These are phyloP conservation scores for Cochlearia excelsa DNA, from an alignment of 345 rosid species.

Conservation along the genomic window DNA sequence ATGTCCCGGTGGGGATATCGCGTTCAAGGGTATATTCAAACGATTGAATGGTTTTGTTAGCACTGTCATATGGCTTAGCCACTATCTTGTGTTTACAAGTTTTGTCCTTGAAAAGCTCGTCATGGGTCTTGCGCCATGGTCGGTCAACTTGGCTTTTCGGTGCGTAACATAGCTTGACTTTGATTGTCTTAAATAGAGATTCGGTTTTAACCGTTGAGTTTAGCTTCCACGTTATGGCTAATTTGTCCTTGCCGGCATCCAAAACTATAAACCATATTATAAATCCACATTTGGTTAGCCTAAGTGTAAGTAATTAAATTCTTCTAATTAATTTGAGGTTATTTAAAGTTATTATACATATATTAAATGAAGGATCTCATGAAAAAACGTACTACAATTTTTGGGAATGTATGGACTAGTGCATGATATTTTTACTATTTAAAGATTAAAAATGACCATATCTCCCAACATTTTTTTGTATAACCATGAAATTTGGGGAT, in stretches of 20 bases:
- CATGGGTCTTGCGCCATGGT: conserved; percentile 60
- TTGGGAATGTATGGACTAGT: too few relatives aligned
- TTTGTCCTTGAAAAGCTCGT: conserved; percentile 49
- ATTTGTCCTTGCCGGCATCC: conserved; percentile 51
- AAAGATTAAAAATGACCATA: too few relatives aligned
- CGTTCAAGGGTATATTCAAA: conserved; percentile 46
- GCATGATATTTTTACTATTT: too few relatives aligned
- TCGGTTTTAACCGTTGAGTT: conserved; percentile 44
- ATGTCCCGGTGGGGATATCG: conserved; percentile 59
- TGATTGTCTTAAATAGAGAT: conserved; percentile 45
- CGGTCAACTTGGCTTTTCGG: conserved; percentile 74
- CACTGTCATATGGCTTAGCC: conserved; percentile 37
- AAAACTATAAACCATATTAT: conserved; percentile 8
- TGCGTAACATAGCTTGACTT: conserved; percentile 61
- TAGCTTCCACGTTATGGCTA: conserved; percentile 54
- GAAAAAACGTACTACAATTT: too few relatives aligned
- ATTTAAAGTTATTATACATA: too few relatives aligned
- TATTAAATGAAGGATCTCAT: too few relatives aligned
- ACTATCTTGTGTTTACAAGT: conserved; percentile 53
- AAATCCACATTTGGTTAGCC: too few relatives aligned
- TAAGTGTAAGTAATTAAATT: too few relatives aligned
- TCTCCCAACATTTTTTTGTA: too few relatives aligned
- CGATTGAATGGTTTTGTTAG: conserved; percentile 26
- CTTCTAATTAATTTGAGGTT: too few relatives aligned
- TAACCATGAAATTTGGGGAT: too few relatives aligned